Evolutionary conservation across 495 filamentous ascomycete species (phyloP), one percentile per base, ranked within the genome.

Genomic region (Aspergillus sclerotioniger): DNA sequence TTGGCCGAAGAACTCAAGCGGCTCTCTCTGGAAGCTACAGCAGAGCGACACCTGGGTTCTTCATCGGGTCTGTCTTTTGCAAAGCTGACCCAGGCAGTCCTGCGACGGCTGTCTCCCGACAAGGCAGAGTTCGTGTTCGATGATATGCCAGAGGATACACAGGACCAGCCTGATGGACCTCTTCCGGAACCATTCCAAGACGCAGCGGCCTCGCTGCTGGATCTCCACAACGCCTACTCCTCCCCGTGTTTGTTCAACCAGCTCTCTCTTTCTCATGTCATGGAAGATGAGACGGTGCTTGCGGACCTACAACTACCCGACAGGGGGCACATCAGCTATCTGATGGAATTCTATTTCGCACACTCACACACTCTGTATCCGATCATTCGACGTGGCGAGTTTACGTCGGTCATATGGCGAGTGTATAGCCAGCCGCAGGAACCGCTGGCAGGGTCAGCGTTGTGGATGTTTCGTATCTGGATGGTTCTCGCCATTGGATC

Each of bases 31-130:
- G 73, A 76, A 43, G 73, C 72, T 5, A 67, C 69, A 8, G 73
- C 71, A 17, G 73, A 76, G 29, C 60, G 71, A 28, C 68, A 76
- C 57, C 48, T 76, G n/a, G 71, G 74, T 0, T 72, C 72, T 0
- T 68, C 74, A 4, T 74, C 74, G 0, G 74, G 74, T 0, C 39
- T 75, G 8, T 70, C 69, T 3, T 71, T 76, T 20, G 72, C 72
- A 8, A 70, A 70, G 35, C 64, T 76, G n/a, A 75, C 71, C 2
- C 69, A 75, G 20, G 60, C 65, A 0, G 67, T 83, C 10, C 67
- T 81, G 0, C 63, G 67, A 8, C 72, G 72, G n/a, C 62, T 83
- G 19, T 78, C 78, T 8, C 78, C 79, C 9, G 70, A 74, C 45
- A 72, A 73, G 55, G 73, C 77, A 17, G 72, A 65, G 12, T 76